phyloP scores from a whole-genome alignment of 805 yeast genomes.

The Ogataea nakhonphanomensis region DNA sequence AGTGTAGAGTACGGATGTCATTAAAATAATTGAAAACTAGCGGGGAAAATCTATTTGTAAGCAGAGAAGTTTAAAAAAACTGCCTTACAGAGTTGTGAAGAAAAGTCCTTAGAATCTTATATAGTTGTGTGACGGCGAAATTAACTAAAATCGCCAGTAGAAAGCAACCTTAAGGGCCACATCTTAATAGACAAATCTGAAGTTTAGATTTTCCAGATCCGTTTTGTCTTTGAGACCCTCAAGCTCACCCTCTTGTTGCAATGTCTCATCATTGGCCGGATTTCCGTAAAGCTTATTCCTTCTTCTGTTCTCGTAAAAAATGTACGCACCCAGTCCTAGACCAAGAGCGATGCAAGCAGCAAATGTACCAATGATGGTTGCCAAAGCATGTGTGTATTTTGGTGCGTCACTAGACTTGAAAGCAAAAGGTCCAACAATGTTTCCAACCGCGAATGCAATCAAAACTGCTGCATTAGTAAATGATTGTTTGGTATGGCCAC shows the following conservation, averaged over 20 bases:
- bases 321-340: conserved; percentile 30
- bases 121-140: too few species aligned
- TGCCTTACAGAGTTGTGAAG: too few species aligned
- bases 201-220: conserved; percentile 28
- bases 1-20: conserved; percentile 5
- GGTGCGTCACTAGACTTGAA: conserved; percentile 45
- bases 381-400: conserved; percentile 38
- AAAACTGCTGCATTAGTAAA: conserved; percentile 42
- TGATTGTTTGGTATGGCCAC: conserved; percentile 52
- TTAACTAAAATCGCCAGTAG: too few species aligned
- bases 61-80: too few species aligned
- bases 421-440: conserved; percentile 50
- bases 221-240: conserved; percentile 33
- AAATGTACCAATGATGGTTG: conserved; percentile 36
- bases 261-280: conserved; percentile 23
- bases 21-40: neutral
- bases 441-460: conserved; percentile 40
- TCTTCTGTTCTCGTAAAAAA: conserved; percentile 38
- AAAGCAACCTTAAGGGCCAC: too few species aligned
- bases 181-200: conserved; percentile 25
- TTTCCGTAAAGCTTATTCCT: conserved; percentile 35
- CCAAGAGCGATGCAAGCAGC: conserved; percentile 36
- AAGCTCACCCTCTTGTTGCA: conserved; percentile 28
- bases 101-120: too few species aligned
- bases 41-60: too few species aligned